Evolutionary conservation across 768 basidiomycete species (phyloP).

Genomic region (Strobilomyces echinocephalus): DNA sequence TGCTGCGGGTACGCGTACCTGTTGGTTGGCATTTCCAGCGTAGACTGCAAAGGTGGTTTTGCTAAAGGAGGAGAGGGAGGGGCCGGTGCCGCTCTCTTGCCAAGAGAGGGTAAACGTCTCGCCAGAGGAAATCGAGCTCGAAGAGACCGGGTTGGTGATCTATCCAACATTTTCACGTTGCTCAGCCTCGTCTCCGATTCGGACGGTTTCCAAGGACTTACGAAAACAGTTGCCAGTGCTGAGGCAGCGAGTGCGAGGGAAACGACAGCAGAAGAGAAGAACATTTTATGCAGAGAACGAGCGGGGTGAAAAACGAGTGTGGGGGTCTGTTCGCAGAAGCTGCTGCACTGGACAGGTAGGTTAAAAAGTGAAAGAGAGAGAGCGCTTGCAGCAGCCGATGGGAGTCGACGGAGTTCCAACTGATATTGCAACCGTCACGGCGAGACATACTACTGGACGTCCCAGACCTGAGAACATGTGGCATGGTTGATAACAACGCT

Average conservation of each 20-base stretch:
- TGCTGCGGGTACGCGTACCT: constrained; percentile 38
- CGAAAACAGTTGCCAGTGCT: constrained; percentile 53
- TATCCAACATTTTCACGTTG: constrained; percentile 21
- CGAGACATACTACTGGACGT: too few species aligned
- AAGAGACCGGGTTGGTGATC: constrained; percentile 53
- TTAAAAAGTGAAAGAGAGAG: not conserved
- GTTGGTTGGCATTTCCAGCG: constrained; percentile 54
- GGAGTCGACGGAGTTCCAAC: constrained; percentile 32
- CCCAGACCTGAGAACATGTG: not conserved
- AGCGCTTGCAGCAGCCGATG: not conserved
- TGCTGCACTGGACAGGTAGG: not conserved
- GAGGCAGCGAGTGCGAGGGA: constrained; percentile 50
- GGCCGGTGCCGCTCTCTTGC: constrained; percentile 49
- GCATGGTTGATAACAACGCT: not conserved
- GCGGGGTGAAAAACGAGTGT: constrained; percentile 23
- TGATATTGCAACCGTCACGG: constrained; percentile 1
- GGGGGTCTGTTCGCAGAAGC: constrained; percentile 7
- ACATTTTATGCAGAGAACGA: constrained; percentile 39
- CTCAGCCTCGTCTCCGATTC: not conserved
- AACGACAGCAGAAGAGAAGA: constrained; percentile 47
- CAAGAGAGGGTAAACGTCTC: constrained; percentile 48
- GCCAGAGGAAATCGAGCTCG: constrained; percentile 47
- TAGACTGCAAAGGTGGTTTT: constrained; percentile 52
- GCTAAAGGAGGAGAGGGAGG: constrained; percentile 51
- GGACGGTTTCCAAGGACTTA: constrained; percentile 31